Base-by-base conservation (phyloP, 257 asterid genomes). In the Solanum piurae region DNA sequence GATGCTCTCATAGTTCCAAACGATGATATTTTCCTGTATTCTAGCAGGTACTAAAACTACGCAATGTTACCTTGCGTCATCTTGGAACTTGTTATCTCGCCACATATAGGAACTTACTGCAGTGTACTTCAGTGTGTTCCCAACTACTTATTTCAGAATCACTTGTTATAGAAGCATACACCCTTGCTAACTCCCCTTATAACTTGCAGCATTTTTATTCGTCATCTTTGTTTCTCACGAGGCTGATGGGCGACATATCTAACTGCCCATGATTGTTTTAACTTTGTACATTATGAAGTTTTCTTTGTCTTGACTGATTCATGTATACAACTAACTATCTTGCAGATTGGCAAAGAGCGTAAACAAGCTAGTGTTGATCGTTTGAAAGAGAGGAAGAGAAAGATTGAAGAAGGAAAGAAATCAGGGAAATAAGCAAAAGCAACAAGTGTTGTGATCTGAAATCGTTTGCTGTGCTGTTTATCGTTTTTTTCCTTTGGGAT, bases 271-370 rank as follows among this genome's bases (percentile, higher is more conserved):
- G 4, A n/a, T 6, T 55, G 25, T 55, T 55, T 55, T 40, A 21
- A 38, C 12, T 18, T 80, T 73, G 60, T 42, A 44, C 73, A 42
- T n/a, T 46, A 46, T 86, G 37, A 86, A 42, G 33, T 31, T 64
- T 40, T 10, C 64, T 46, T 33, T 33, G 83, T 86, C 82, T 69
- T 31, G 27, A 42, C n/a, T 44, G 25, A 42, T 31, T 69, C 79
- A 40, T 85, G 29, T 38, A n/a, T 62, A 85, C n/a, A 68, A 86
- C 64, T 86, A 25, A 79, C 60, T 85, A 33, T 92, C 75, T 16
- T 89, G 83, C 95, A 97, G 99, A 91, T 92, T 9, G 92, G 96
- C 58, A 89, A 55, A 16, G 87, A 88, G 92, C 91, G 87, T 89
- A 93, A 93, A 80, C 90, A 71, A 73, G 93, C 90, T 21, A 9